Evolutionary conservation across 2,329 filamentous ascomycete genomes (phyloP).

Genomic region (Byssothecium circinans): DNA sequence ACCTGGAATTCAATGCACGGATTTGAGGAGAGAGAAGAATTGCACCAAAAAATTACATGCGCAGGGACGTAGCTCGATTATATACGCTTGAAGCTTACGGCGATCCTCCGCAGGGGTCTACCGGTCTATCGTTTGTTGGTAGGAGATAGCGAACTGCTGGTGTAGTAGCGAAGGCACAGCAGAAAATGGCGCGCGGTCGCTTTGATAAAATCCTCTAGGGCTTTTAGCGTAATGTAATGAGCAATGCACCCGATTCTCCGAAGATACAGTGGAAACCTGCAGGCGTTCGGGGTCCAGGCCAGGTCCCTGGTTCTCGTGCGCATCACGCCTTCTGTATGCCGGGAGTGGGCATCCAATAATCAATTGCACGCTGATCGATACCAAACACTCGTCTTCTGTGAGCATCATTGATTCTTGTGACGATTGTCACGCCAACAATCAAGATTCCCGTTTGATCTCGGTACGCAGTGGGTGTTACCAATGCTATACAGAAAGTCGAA

Average conservation of each 20-base stretch:
- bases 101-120: constrained; percentile 9
- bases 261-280: not conserved
- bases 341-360: constrained; percentile 2
- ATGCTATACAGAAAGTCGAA: too few species aligned
- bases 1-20: constrained; percentile 25
- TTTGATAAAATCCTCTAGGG: constrained; percentile 23
- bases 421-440: too few species aligned
- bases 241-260: not conserved
- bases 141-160: constrained; percentile 7
- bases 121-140: constrained; percentile 3
- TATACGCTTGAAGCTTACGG: constrained; percentile 5
- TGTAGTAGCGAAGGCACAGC: constrained; percentile 7
- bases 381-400: not conserved
- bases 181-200: constrained; percentile 20
- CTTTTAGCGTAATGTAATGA: constrained; percentile 20
- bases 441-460: too few species aligned
- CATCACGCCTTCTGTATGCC: constrained; percentile 9
- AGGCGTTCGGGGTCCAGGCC: too few species aligned
- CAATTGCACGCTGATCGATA: constrained; percentile 7
- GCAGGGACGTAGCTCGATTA: constrained; percentile 9
- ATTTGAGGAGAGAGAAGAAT: constrained; percentile 41
- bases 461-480: too few species aligned
- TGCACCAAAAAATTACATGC: constrained; percentile 38
- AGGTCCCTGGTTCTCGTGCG: constrained; percentile 11
- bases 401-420: too few species aligned